These are phyloP conservation scores for Tetrastigma voinierianum DNA, from an alignment of 164 flowering plant species.

Conservation along the genomic window DNA sequence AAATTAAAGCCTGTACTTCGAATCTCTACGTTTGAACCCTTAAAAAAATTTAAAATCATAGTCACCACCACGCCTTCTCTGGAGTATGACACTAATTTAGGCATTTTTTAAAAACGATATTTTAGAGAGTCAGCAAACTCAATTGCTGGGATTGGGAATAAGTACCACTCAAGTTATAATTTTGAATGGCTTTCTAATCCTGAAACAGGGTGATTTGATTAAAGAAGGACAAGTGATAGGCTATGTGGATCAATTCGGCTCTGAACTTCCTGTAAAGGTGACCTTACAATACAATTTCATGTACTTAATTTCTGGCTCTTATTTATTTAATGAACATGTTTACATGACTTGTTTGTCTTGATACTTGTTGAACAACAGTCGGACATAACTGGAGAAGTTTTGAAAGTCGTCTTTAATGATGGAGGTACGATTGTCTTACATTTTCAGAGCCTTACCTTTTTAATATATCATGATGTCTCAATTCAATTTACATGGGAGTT, in stretches of 20 bases:
- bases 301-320: neutral
- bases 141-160: neutral
- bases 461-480: neutral
- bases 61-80: too few relatives aligned
- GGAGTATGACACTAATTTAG: too few relatives aligned
- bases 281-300: neutral
- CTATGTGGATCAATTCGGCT: constrained; percentile 84
- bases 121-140: too few relatives aligned
- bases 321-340: constrained; percentile 6
- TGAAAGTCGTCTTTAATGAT: constrained; percentile 67
- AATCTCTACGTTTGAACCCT: too few relatives aligned
- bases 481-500: too few relatives aligned
- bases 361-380: constrained; percentile 63
- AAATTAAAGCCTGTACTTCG: too few relatives aligned
- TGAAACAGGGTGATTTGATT: constrained; percentile 69
- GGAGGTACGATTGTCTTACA: constrained; percentile 57
- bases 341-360: constrained; percentile 1
- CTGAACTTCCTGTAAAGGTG: constrained; percentile 79
- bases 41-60: too few relatives aligned
- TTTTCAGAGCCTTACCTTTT: neutral
- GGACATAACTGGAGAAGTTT: constrained; percentile 79
- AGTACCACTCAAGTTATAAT: neutral
- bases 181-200: neutral
- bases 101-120: too few relatives aligned
- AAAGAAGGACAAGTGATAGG: constrained; percentile 91